A percentile compares a stretch with the other conserved stretches of the same genome.
phyloP scores from a whole-genome alignment of 306 rosid species.

The Senna tora region DNA sequence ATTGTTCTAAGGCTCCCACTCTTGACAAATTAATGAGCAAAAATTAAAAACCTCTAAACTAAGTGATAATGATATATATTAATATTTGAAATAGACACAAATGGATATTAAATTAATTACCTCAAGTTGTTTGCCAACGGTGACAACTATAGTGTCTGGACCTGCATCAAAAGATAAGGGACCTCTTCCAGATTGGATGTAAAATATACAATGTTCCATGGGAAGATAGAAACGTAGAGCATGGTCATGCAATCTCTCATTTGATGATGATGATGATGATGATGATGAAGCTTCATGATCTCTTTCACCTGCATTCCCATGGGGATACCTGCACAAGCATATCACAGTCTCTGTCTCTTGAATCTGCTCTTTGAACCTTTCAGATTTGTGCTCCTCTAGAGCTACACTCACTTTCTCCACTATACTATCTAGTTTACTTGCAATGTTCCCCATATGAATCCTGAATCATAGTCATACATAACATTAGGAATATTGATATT shows the following conservation, averaged over 20 bases:
- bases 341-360: slow-evolving; percentile 33
- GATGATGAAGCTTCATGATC: background rate
- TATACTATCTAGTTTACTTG: slow-evolving; percentile 47
- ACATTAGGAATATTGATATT: background rate
- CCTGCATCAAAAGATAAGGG: slow-evolving; percentile 45
- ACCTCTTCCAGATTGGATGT: slow-evolving; percentile 37
- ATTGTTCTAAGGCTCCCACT: too few relatives aligned
- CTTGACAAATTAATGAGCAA: too few relatives aligned
- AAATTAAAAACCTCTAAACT: too few relatives aligned
- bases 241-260: slow-evolving; percentile 26
- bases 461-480: background rate
- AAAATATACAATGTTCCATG: slow-evolving; percentile 42
- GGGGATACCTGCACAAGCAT: slow-evolving; percentile 46
- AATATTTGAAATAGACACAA: background rate
- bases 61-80: too few relatives aligned
- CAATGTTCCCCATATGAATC: slow-evolving; percentile 46
- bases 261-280: slow-evolving; percentile 7
- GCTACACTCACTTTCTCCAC: slow-evolving; percentile 41
- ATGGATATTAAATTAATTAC: slow-evolving; percentile 32
- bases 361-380: slow-evolving; percentile 26
- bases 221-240: slow-evolving; percentile 55
- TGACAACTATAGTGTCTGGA: slow-evolving; percentile 48
- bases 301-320: slow-evolving; percentile 21
- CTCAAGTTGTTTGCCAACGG: slow-evolving; percentile 57
- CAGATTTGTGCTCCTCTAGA: slow-evolving; percentile 11